Conservation (phyloP, 1,284 basidiomycete genomes). For the Bjerkandera adusta region DNA sequence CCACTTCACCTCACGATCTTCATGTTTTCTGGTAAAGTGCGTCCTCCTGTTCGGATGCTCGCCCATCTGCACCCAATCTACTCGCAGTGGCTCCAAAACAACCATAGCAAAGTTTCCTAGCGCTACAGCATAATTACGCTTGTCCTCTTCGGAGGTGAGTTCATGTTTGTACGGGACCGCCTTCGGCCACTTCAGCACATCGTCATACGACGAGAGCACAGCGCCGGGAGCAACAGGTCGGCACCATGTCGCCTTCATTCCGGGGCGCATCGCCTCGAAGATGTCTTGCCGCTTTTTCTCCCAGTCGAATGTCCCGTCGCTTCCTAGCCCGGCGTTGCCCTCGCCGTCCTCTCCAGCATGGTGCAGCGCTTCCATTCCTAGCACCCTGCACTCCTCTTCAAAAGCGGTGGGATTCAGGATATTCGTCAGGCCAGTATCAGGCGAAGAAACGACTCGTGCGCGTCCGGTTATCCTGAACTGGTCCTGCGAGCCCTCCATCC, state of each 20-base stretch:
- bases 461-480: constrained; percentile 57
- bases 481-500: constrained; percentile 50
- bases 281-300: constrained; percentile 50
- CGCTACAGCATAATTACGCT: constrained; percentile 46
- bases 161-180: constrained; percentile 39
- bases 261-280: constrained; percentile 51
- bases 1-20: constrained; percentile 38
- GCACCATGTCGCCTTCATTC: constrained; percentile 66
- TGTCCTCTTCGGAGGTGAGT: constrained; percentile 40
- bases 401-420: constrained; percentile 14
- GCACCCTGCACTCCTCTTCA: no score
- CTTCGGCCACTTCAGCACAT: constrained; percentile 55
- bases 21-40: constrained; percentile 40
- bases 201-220: constrained; percentile 46
- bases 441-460: constrained; percentile 44
- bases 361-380: constrained; percentile 13
- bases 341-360: constrained; percentile 25
- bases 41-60: constrained; percentile 56
- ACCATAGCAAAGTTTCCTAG: constrained; percentile 63
- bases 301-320: constrained; percentile 48
- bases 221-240: constrained; percentile 53
- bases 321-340: background rate
- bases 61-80: constrained; percentile 62
- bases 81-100: constrained; percentile 57
- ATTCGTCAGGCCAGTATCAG: constrained; percentile 29